Evolutionary conservation across 768 basidiomycete species (phyloP), one percentile per base, ranked within the genome.

Genomic region (Panaeolus cyanescens): DNA sequence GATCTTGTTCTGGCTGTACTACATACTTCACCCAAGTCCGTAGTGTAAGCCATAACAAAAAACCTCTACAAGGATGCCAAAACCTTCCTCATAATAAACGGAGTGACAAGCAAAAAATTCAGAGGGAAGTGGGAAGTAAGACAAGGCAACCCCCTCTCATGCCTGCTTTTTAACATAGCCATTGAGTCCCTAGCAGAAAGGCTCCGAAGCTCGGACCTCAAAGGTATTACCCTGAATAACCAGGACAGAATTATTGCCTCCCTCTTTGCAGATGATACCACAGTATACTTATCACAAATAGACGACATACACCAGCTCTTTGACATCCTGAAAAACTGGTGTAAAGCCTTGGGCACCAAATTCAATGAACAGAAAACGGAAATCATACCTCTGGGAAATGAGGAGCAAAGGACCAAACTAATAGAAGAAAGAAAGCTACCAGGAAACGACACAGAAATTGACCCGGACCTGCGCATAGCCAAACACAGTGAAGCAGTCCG

Each of bases 361-460:
- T 83, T 82, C 63, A 83, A 82, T 56, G 59, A 65, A 0, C 50
- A 56, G 0, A 84, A 84, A 64, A 82, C 80, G 0, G 72, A 75
- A 32, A 62, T 79, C 0, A 68, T 81, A 1, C 78, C 77, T 0
- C 65, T 79, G 0, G 78, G 80, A 0, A 15, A 37, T 0, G 8
- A 25, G 0, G 55, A 57, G 3, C 72, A 66, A 61, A 56, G 74
- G 19, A 22, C 59, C 20, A 4, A n/a, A 0, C 19, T 73, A 0
- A 32, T 54, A 1, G 22, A 57, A 1, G 63, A 32, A 1, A 40
- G 68, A 33, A 60, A 56, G 42, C n/a, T 62, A 32, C 55, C 45
- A 3, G 22, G 19, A 20, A 54, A 3, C 1, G 17, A 64, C 22
- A 10, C 54, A 1, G 25, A 32, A 45, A 61, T 72, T 15, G 68